Evolutionary conservation across 2,329 filamentous ascomycete genomes (phyloP).

Genomic region (Chalara sp.): DNA sequence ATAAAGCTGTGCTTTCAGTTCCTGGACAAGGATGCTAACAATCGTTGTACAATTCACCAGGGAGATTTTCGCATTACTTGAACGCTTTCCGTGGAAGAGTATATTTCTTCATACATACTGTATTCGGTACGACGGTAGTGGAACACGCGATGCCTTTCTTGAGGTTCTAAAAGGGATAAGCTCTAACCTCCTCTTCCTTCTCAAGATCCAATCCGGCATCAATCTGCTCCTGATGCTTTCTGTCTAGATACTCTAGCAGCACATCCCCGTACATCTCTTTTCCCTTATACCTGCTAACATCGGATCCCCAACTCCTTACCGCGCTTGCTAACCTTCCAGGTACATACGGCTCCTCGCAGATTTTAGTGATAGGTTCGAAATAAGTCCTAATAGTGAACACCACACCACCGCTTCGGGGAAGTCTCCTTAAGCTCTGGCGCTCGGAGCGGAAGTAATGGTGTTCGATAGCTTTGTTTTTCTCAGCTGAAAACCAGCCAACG

Average conservation of each 20-base stretch:
- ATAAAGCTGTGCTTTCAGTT: no score
- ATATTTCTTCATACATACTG: not conserved
- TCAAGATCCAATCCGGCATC: slow-evolving; percentile 55
- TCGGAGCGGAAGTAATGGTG: slow-evolving; percentile 71
- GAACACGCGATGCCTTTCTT: not conserved
- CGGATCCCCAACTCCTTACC: slow-evolving; percentile 72
- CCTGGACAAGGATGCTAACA: no score
- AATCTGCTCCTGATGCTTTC: slow-evolving; percentile 67
- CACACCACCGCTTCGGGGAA: slow-evolving; percentile 46
- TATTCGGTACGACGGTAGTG: not conserved
- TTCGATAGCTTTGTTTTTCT: slow-evolving; percentile 65
- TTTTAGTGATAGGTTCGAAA: slow-evolving; percentile 46
- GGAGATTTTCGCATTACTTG: no score
- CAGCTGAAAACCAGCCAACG: slow-evolving; percentile 68
- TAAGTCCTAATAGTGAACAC: slow-evolving; percentile 61
- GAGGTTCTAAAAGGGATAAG: slow-evolving; percentile 47
- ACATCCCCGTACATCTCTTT: slow-evolving; percentile 67
- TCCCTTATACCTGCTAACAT: slow-evolving; percentile 73
- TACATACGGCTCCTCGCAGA: slow-evolving; percentile 62
- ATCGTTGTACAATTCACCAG: no score
- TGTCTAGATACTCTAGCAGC: slow-evolving; percentile 69
- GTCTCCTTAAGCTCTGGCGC: slow-evolving; percentile 53
- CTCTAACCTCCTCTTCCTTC: slow-evolving; percentile 50
- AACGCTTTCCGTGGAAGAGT: not conserved
- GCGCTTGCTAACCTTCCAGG: slow-evolving; percentile 73